These are phyloP conservation scores for Skeletonema grethae DNA, from an alignment of 108 stramenopile genomes.

Conservation along the genomic window DNA sequence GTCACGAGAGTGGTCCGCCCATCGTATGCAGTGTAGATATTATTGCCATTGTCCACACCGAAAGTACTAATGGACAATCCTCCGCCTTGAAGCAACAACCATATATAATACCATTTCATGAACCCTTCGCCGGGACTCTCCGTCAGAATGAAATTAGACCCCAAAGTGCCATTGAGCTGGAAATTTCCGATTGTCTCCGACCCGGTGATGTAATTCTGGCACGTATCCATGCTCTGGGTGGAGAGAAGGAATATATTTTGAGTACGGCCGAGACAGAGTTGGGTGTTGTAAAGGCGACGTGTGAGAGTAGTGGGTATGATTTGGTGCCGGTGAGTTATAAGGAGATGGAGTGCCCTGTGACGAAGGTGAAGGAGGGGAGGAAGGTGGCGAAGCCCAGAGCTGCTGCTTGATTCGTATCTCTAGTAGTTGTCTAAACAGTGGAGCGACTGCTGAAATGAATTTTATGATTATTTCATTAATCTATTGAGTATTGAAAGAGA, in stretches of 20 bases:
- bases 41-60: slow-evolving; percentile 41
- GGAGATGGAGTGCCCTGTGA: slow-evolving; percentile 90
- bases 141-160: slow-evolving; percentile 79
- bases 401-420: background rate
- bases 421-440: background rate
- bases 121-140: slow-evolving; percentile 46
- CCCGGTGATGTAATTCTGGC: slow-evolving; percentile 87
- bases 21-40: slow-evolving; percentile 75
- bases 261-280: slow-evolving; percentile 88
- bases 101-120: slow-evolving; percentile 32
- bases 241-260: slow-evolving; percentile 79
- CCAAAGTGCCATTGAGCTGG: slow-evolving; percentile 59
- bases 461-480: background rate
- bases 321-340: slow-evolving; percentile 92
- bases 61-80: background rate
- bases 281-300: slow-evolving; percentile 84
- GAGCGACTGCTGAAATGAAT: background rate
- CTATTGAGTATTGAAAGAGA: background rate
- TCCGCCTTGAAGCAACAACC: background rate
- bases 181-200: slow-evolving; percentile 70
- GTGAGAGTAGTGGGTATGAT: slow-evolving; percentile 49
- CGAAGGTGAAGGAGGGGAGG: slow-evolving; percentile 71
- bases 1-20: slow-evolving; percentile 63
- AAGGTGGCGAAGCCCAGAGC: slow-evolving; percentile 87
- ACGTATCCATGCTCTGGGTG: slow-evolving; percentile 78